Evolutionary conservation across 139 green algal species (phyloP).

Genomic region (Nannochloris sp.): DNA sequence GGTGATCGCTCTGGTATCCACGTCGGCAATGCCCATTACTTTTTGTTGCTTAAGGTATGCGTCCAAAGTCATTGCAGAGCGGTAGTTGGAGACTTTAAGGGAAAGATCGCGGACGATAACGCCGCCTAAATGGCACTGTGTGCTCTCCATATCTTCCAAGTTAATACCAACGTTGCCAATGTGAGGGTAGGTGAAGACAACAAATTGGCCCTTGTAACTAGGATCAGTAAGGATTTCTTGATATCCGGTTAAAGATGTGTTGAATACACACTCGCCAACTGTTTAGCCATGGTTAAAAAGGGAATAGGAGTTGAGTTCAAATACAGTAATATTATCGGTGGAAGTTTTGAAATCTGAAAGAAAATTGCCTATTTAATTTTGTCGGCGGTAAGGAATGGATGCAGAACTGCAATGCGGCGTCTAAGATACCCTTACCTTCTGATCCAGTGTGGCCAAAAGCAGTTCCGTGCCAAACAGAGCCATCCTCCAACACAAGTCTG

Average conservation of each 20-base stretch:
- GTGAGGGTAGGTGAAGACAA: constrained; percentile 94
- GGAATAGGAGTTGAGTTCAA: not conserved
- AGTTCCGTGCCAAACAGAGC: constrained; percentile 78
- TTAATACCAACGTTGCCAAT: constrained; percentile 99
- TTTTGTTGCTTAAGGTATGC: constrained; percentile 69
- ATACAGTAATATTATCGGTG: not conserved
- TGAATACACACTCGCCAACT: constrained; percentile 92
- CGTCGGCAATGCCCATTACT: constrained; percentile 70
- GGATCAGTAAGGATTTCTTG: constrained; percentile 99
- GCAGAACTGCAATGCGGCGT: no score
- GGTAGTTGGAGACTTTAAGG: constrained; percentile 91
- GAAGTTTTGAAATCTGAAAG: not conserved
- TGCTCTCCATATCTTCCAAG: constrained; percentile 79
- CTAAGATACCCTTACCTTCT: constrained; percentile 14
- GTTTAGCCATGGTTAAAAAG: not conserved
- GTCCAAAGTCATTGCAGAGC: constrained; percentile 74
- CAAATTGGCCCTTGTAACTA: constrained; percentile 95
- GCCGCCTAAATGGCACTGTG: constrained; percentile 72
- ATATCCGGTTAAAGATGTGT: constrained; percentile 85
- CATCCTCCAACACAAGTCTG: constrained; percentile 90
- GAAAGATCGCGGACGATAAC: constrained; percentile 83
- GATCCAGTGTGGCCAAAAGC: constrained; percentile 84
- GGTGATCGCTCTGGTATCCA: constrained; percentile 96
- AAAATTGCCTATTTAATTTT: not conserved
- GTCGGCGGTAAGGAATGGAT: no score